These are phyloP conservation scores for Knufia fluminis DNA, from an alignment of 2,329 filamentous ascomycete species.

Conservation along the genomic window DNA sequence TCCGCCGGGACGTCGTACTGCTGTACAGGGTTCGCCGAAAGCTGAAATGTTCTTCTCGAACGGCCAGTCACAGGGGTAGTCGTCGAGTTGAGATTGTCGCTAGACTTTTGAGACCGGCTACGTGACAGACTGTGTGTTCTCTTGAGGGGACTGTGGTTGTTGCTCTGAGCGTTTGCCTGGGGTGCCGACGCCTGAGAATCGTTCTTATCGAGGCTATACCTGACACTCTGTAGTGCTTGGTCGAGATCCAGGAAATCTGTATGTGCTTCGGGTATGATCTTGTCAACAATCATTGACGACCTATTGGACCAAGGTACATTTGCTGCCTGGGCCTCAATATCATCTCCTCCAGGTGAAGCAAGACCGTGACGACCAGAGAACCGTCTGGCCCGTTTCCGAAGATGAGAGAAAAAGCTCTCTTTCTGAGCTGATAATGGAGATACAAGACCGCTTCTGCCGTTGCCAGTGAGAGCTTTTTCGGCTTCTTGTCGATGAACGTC, in stretches of 20 bases:
- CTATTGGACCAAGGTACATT: conserved; percentile 84
- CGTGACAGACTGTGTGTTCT: conserved; percentile 20
- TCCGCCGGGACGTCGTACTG: conserved; percentile 93
- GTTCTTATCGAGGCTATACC: conserved; percentile 45
- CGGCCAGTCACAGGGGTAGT: conserved; percentile 63
- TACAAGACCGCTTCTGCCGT: conserved; percentile 59
- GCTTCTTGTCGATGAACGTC: conserved; percentile 85
- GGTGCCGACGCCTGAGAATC: conserved; percentile 10
- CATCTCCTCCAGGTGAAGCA: conserved; percentile 70
- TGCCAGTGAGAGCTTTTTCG: conserved; percentile 79
- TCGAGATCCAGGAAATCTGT: conserved; percentile 53
- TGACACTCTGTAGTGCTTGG: conserved; percentile 51
- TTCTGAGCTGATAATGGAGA: conserved; percentile 74
- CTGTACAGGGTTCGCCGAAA: conserved; percentile 62
- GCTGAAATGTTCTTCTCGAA: conserved; percentile 64
- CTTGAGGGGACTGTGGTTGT: conserved; percentile 19
- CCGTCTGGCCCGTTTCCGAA: conserved; percentile 83
- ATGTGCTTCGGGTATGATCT: conserved; percentile 27
- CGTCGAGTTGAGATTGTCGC: conserved; percentile 32
- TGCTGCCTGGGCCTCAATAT: conserved; percentile 85
- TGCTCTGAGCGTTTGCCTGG: conserved; percentile 10
- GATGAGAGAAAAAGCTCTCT: conserved; percentile 96
- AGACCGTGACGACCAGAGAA: conserved; percentile 86
- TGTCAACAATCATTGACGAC: conserved; percentile 71
- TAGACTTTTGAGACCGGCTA: conserved; percentile 17